Conservation (phyloP, 1,284 basidiomycete species). For the Leccinum pachyderme region DNA sequence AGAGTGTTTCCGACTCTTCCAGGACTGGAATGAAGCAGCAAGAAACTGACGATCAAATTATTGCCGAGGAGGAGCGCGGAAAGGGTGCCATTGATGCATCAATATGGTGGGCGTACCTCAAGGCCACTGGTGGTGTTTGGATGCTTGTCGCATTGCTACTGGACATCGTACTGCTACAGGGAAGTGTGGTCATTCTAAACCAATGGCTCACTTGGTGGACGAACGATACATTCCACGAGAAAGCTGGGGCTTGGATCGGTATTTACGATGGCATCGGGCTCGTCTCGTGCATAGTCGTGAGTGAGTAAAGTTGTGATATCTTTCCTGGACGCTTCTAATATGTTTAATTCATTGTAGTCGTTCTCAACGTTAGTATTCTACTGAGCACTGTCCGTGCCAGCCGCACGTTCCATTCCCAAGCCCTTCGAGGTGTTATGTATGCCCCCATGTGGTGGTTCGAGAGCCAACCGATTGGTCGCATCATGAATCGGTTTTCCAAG, state of each 20-base stretch:
- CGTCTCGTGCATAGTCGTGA: constrained; percentile 38
- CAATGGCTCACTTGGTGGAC: constrained; percentile 34
- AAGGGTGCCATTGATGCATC: constrained; percentile 51
- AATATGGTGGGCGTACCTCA: constrained; percentile 31
- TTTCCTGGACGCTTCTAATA: constrained; percentile 11
- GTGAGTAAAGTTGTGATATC: constrained; percentile 15
- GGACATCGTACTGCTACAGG: constrained; percentile 16
- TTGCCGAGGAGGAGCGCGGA: constrained; percentile 57
- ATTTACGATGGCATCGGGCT: constrained; percentile 34
- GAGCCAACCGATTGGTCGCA: constrained; percentile 44
- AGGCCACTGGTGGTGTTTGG: constrained; percentile 21
- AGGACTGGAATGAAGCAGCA: constrained; percentile 13
- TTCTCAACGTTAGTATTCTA: constrained; percentile 32
- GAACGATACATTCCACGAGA: constrained; percentile 34
- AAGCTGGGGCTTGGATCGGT: constrained; percentile 27
- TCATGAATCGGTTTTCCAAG: constrained; percentile 48
- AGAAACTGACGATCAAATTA: constrained; percentile 41
- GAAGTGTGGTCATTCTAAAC: constrained; percentile 20
- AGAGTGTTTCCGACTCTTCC: constrained; percentile 11
- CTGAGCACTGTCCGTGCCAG: constrained; percentile 43
- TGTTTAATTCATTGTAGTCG: constrained; percentile 14
- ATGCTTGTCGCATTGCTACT: constrained; percentile 23
- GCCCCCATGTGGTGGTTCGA: constrained; percentile 45
- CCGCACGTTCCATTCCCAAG: constrained; percentile 38
- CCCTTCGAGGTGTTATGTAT: constrained; percentile 40